phyloP scores from a whole-genome alignment of 2,329 filamentous ascomycete species.

The Fusarium pininemorale region DNA sequence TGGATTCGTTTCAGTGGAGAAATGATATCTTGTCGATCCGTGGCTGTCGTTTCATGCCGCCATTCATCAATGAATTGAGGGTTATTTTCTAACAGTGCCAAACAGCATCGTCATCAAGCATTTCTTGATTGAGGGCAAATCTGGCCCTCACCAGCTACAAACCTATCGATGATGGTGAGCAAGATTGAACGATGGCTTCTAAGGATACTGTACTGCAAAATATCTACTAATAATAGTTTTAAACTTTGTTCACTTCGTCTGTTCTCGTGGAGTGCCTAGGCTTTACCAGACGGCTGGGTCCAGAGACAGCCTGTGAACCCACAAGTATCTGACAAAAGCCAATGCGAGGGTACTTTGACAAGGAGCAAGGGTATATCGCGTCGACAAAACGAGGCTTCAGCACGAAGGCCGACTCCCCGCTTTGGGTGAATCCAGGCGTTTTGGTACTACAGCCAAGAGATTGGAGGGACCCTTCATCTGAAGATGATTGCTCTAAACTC shows the following conservation, averaged over 20 bases:
- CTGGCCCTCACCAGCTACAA: not conserved
- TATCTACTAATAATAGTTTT: not conserved
- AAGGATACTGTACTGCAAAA: not conserved
- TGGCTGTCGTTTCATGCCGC: not conserved
- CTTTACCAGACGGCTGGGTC: conserved; percentile 24
- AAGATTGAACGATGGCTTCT: not conserved
- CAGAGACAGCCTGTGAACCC: not conserved
- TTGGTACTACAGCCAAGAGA: not conserved
- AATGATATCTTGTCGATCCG: not conserved
- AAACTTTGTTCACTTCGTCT: not conserved
- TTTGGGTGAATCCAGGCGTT: conserved; percentile 10
- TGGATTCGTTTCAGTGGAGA: not conserved
- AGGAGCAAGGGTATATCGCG: conserved; percentile 1
- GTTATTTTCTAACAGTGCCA: not conserved
- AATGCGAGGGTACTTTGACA: not conserved
- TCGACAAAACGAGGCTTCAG: conserved; percentile 19
- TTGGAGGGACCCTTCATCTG: not conserved
- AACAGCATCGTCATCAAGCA: not conserved
- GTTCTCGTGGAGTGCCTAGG: not conserved
- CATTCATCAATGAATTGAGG: not conserved
- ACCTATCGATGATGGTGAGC: not conserved
- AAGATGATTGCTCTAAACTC: not conserved
- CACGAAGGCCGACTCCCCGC: conserved; percentile 18
- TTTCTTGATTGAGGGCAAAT: not conserved
- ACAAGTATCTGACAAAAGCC: not conserved